Conservation (phyloP, 2,329 filamentous ascomycete genomes). For the Metarhizium album region DNA sequence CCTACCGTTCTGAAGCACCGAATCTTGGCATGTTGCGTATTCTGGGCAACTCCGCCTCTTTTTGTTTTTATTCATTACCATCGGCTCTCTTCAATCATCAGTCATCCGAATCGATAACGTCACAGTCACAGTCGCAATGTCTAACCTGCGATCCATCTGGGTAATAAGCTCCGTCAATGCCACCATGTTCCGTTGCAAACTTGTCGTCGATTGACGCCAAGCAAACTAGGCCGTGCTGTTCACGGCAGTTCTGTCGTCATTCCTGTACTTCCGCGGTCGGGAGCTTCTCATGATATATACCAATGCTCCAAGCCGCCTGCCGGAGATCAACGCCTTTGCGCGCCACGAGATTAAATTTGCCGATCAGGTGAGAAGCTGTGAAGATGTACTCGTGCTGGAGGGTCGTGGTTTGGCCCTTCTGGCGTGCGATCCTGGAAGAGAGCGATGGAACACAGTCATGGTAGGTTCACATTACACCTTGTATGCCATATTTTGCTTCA, state of each 20-base stretch:
- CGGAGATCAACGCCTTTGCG: slow-evolving; percentile 16
- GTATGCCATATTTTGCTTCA: neutral
- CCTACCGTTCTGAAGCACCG: no score
- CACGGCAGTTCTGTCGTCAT: slow-evolving; percentile 5
- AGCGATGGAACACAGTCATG: slow-evolving; percentile 32
- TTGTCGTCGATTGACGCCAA: no score
- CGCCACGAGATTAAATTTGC: slow-evolving; percentile 22
- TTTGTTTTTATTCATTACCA: no score
- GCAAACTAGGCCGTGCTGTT: slow-evolving; percentile 3
- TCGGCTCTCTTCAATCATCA: no score
- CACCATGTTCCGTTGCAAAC: no score
- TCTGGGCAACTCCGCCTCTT: no score
- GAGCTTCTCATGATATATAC: slow-evolving; percentile 13
- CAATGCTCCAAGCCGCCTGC: slow-evolving; percentile 21
- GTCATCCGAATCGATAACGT: no score
- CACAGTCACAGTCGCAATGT: no score
- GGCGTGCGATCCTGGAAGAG: slow-evolving; percentile 28
- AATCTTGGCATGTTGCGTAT: no score
- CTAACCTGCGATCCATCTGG: no score
- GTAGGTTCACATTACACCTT: no score
- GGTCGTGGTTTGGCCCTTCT: slow-evolving; percentile 24
- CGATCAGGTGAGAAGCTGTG: slow-evolving; percentile 27
- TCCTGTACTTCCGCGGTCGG: slow-evolving; percentile 9
- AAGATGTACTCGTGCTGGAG: slow-evolving; percentile 28
- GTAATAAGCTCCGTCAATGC: no score